These are phyloP conservation scores for Neofusicoccum cordaticola DNA, from an alignment of 2,329 filamentous ascomycete species.

Conservation along the genomic window DNA sequence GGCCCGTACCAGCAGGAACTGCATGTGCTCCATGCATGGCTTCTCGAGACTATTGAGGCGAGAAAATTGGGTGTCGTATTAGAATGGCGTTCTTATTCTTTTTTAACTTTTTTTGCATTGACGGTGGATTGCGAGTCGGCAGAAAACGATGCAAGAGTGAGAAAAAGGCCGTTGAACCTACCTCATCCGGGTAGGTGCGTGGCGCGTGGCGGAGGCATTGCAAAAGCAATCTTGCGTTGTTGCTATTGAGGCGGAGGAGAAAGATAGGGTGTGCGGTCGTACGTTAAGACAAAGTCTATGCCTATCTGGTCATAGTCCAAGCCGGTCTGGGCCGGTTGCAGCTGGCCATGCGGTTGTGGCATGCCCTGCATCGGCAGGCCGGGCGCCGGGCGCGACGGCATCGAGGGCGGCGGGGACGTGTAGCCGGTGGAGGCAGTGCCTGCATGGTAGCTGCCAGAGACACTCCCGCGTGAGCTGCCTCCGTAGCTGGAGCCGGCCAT, in stretches of 20 bases:
- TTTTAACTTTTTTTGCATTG: conserved; percentile 9
- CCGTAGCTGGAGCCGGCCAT: conserved; percentile 39
- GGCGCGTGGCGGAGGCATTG: neutral
- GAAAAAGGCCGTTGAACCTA: conserved; percentile 12
- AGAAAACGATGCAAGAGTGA: conserved; percentile 22
- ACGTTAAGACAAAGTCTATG: conserved; percentile 90
- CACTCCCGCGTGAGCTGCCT: conserved; percentile 52
- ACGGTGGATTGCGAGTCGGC: conserved; percentile 18
- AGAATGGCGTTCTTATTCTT: conserved; percentile 11
- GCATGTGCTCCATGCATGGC: conserved; percentile 89
- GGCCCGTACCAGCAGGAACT: conserved; percentile 66
- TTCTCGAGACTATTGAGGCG: conserved; percentile 68
- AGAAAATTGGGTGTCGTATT: conserved; percentile 8
- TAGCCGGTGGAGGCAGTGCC: conserved; percentile 46
- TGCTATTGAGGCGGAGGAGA: conserved; percentile 58
- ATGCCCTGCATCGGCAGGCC: conserved; percentile 8
- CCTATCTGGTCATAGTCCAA: conserved; percentile 78
- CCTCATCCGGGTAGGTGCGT: conserved; percentile 12
- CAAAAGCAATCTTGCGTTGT: conserved; percentile 27
- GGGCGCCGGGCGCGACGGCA: conserved; percentile 4
- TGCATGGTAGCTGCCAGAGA: conserved; percentile 60
- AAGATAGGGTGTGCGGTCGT: conserved; percentile 67
- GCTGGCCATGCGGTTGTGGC: conserved; percentile 16
- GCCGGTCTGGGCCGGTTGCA: conserved; percentile 35
- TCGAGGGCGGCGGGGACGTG: conserved; percentile 40